A percentile compares a stretch with the other conserved stretches of the same genome.
These are phyloP conservation scores for Coemansia sp. DNA, from an alignment of 192 early-diverging fungal genomes.

Conservation along the genomic window DNA sequence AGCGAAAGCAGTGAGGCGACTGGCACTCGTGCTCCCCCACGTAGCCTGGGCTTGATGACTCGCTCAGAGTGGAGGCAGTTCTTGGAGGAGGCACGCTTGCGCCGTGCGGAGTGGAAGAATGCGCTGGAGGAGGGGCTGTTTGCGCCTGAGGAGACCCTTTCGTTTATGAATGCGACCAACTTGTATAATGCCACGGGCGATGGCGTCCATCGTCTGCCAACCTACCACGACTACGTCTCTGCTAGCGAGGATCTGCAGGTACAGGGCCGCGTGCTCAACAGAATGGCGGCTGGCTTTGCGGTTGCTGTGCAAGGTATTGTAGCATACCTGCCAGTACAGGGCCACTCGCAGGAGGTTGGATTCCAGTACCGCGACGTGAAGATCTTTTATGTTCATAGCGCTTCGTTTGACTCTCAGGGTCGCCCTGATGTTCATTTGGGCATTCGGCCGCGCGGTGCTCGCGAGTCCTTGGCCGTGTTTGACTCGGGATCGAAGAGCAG, in stretches of 20 bases:
- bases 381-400: slow-evolving; percentile 65
- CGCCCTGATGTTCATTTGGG: slow-evolving; percentile 33
- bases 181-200: slow-evolving; percentile 25
- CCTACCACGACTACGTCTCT: slow-evolving; percentile 55
- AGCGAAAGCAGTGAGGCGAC: background rate
- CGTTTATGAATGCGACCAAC: slow-evolving; percentile 47
- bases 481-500: slow-evolving; percentile 6
- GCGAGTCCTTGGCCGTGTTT: slow-evolving; percentile 5
- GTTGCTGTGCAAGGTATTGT: slow-evolving; percentile 69
- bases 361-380: slow-evolving; percentile 53
- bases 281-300: slow-evolving; percentile 40
- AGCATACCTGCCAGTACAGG: slow-evolving; percentile 47
- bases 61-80: slow-evolving; percentile 61
- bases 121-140: slow-evolving; percentile 41
- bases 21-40: slow-evolving; percentile 15
- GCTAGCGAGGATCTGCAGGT: slow-evolving; percentile 48
- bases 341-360: slow-evolving; percentile 20
- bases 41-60: slow-evolving; percentile 61
- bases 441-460: slow-evolving; percentile 19
- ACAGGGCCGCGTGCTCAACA: slow-evolving; percentile 65
- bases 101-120: slow-evolving; percentile 56
- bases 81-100: slow-evolving; percentile 56
- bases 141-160: slow-evolving; percentile 35
- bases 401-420: slow-evolving; percentile 46
- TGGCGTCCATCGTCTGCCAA: slow-evolving; percentile 53